Conservation (phyloP, 2,329 filamentous ascomycete genomes). For the Simplicillium sp. region DNA sequence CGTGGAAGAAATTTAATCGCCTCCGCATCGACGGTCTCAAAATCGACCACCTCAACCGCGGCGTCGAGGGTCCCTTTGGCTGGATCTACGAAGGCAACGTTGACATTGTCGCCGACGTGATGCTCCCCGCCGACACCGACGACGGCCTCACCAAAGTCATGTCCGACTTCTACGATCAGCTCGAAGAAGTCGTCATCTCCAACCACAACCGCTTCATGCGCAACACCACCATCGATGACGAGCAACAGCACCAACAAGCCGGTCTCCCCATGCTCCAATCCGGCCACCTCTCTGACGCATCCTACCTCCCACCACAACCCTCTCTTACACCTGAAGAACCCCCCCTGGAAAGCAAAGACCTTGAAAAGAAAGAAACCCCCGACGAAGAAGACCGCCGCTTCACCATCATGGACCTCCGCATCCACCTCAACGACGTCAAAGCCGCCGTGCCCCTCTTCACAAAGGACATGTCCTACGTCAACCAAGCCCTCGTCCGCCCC, state of each 20-base stretch:
- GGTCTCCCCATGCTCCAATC: conserved; percentile 17
- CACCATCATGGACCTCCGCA: conserved; percentile 86
- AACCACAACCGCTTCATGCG: conserved; percentile 58
- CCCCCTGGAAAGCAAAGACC: too few relatives aligned
- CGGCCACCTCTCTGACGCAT: conserved; percentile 22
- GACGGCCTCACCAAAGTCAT: conserved; percentile 89
- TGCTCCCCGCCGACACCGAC: conserved; percentile 82
- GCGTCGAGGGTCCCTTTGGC: conserved; percentile 85
- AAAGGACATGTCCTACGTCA: conserved; percentile 85
- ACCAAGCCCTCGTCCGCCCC: conserved; percentile 86
- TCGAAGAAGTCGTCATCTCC: conserved; percentile 83
- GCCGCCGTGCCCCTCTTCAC: conserved; percentile 91
- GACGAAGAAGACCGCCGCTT: conserved; percentile 60
- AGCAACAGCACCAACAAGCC: conserved; percentile 13
- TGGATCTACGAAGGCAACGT: conserved; percentile 98
- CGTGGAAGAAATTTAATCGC: conserved; percentile 93
- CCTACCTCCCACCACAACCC: conserved; percentile 7
- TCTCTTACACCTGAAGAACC: background rate
- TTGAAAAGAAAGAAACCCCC: background rate
- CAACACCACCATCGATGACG: conserved; percentile 26
- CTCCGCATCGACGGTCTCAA: conserved; percentile 87
- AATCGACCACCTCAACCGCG: conserved; percentile 92
- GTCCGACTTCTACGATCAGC: conserved; percentile 91
- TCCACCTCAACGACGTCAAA: conserved; percentile 90
- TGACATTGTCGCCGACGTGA: conserved; percentile 90